Evolutionary conservation across 1,284 basidiomycete species (phyloP).

Genomic region (Heterobasidion occidentale): DNA sequence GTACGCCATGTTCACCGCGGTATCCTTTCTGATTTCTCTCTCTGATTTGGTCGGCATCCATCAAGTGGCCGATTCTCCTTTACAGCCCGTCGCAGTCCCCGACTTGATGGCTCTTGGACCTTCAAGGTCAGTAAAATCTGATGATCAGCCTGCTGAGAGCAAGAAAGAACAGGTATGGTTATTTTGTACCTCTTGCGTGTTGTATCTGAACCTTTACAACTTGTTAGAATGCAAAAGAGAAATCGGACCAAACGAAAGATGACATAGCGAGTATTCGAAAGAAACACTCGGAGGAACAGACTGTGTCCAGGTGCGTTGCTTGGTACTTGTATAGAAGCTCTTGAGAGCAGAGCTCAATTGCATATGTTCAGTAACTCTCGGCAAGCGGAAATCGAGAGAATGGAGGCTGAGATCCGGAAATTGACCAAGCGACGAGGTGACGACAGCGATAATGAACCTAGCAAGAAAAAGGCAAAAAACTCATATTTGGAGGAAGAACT

Average conservation of each 20-base stretch:
- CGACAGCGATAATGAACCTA: constrained; percentile 51
- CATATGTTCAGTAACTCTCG: constrained; percentile 44
- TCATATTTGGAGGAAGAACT: constrained; percentile 77
- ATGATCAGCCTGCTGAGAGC: constrained; percentile 4
- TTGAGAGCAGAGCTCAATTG: neutral
- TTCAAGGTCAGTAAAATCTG: constrained; percentile 12
- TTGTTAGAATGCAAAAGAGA: neutral
- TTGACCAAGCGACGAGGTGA: constrained; percentile 49
- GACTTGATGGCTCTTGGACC: constrained; percentile 15
- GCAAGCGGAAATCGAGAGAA: constrained; percentile 75
- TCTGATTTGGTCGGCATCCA: neutral
- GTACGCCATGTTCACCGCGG: constrained; percentile 38
- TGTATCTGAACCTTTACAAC: neutral
- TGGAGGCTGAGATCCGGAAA: constrained; percentile 83
- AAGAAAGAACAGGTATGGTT: constrained; percentile 8
- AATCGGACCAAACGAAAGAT: neutral
- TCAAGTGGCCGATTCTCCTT: constrained; percentile 46
- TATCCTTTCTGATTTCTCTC: neutral
- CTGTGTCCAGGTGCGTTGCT: constrained; percentile 6
- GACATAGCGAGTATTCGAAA: constrained; percentile 11
- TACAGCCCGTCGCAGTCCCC: constrained; percentile 18
- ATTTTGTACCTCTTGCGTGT: neutral
- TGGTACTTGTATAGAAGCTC: neutral
- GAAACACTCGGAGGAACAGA: constrained; percentile 8
- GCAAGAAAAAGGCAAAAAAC: constrained; percentile 53